Evolutionary conservation across 371 early-diverging fungal species (phyloP).

Genomic region (Apophysomyces trapeziformis): DNA sequence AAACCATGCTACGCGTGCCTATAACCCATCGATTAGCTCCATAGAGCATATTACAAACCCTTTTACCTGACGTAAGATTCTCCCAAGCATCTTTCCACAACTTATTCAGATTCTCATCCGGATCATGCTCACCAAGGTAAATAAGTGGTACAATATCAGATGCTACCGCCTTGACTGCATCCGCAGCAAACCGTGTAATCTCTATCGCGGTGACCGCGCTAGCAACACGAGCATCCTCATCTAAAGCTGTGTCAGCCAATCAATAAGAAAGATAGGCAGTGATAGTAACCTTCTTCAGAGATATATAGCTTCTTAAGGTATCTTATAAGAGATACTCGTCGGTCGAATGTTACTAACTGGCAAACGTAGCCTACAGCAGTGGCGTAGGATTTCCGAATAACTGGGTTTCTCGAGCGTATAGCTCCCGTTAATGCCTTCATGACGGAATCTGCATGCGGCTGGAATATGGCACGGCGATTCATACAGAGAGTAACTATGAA

Average conservation of each 20-base stretch:
- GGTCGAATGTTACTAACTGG: slow-evolving; percentile 61
- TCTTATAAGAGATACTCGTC: slow-evolving; percentile 66
- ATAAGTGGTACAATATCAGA: slow-evolving; percentile 75
- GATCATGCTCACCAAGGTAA: slow-evolving; percentile 77
- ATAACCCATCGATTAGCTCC: background rate
- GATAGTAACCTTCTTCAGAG: slow-evolving; percentile 58
- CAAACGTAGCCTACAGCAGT: slow-evolving; percentile 84
- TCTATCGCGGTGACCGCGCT: slow-evolving; percentile 77
- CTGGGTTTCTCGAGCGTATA: slow-evolving; percentile 77
- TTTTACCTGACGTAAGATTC: slow-evolving; percentile 72
- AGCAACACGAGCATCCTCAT: slow-evolving; percentile 76
- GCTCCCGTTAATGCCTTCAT: slow-evolving; percentile 80
- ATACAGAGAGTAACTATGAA: slow-evolving; percentile 79
- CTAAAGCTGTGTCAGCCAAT: slow-evolving; percentile 29
- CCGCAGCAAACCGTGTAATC: slow-evolving; percentile 77
- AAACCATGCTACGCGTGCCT: slow-evolving; percentile 64
- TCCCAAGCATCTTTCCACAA: slow-evolving; percentile 88
- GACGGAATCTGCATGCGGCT: slow-evolving; percentile 65
- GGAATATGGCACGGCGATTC: slow-evolving; percentile 62
- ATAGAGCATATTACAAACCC: background rate
- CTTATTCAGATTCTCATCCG: slow-evolving; percentile 55
- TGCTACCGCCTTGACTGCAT: slow-evolving; percentile 63
- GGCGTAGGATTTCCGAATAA: slow-evolving; percentile 85
- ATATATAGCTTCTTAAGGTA: slow-evolving; percentile 76
- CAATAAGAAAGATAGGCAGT: too few species aligned